Conservation (phyloP, 768 basidiomycete species). For the Mrakia frigida region DNA sequence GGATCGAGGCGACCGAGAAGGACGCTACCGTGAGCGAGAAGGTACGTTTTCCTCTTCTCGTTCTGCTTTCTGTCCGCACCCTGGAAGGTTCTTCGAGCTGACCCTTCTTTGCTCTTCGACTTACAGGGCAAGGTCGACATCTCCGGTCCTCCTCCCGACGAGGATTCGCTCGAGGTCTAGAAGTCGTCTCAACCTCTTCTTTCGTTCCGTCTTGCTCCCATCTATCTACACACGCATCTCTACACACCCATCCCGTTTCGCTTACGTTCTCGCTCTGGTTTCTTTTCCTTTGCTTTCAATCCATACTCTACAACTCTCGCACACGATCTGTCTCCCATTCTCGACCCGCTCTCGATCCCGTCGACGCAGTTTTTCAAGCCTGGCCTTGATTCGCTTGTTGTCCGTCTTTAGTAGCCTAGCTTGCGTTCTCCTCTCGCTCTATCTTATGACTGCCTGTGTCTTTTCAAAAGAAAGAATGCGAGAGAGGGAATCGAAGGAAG, state of each 20-base stretch:
- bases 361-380: neutral
- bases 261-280: neutral
- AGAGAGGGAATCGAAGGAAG: too few species aligned
- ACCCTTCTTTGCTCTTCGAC: neutral
- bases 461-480: too few species aligned
- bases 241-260: neutral
- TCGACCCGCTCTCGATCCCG: neutral
- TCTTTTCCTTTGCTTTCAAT: neutral
- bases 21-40: constrained; percentile 48
- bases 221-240: neutral
- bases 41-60: constrained; percentile 31
- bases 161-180: constrained; percentile 23
- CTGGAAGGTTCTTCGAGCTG: neutral
- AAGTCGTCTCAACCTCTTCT: neutral
- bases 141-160: constrained; percentile 41
- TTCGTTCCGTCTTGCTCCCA: neutral
- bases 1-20: constrained; percentile 52
- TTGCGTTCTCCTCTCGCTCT: neutral
- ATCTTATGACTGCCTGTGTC: neutral
- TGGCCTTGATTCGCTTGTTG: too few species aligned
- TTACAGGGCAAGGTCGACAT: constrained; percentile 42
- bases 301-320: neutral
- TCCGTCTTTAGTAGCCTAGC: too few species aligned
- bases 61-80: neutral
- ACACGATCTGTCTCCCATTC: too few species aligned